These are phyloP conservation scores for Cryptococcus sp. DNA, from an alignment of 1,284 basidiomycete species.

Conservation along the genomic window DNA sequence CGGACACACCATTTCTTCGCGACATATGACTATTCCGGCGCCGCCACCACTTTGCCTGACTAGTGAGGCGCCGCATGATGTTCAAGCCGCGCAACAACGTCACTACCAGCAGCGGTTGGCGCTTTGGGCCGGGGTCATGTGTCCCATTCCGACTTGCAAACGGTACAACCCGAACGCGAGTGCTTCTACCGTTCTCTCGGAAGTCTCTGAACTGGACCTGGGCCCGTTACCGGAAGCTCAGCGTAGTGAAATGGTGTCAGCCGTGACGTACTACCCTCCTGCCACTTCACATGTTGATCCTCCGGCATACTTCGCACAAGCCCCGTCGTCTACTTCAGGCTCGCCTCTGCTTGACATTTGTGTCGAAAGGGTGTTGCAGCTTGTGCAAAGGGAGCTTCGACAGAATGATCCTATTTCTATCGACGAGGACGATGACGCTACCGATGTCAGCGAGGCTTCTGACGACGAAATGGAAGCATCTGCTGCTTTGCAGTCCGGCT, in stretches of 20 bases:
- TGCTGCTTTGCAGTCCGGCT: not conserved
- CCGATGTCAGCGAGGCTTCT: slow-evolving; percentile 7
- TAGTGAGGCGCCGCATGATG: slow-evolving; percentile 28
- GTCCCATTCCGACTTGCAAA: slow-evolving; percentile 45
- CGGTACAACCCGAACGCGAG: slow-evolving; percentile 28
- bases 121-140: slow-evolving; percentile 41
- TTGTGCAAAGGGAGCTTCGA: slow-evolving; percentile 32
- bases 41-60: slow-evolving; percentile 32
- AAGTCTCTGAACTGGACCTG: not conserved
- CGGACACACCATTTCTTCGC: slow-evolving; percentile 60
- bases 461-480: slow-evolving; percentile 4
- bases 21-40: slow-evolving; percentile 45
- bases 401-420: not conserved
- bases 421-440: slow-evolving; percentile 2
- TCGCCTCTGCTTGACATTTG: slow-evolving; percentile 60
- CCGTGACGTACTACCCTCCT: slow-evolving; percentile 37
- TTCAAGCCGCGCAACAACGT: slow-evolving; percentile 28
- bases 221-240: slow-evolving; percentile 4
- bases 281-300: slow-evolving; percentile 20
- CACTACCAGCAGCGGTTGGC: slow-evolving; percentile 38
- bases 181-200: slow-evolving; percentile 4
- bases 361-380: slow-evolving; percentile 61
- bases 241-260: slow-evolving; percentile 22
- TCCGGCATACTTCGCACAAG: slow-evolving; percentile 47
- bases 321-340: slow-evolving; percentile 35